Evolutionary conservation across 2,329 filamentous ascomycete genomes (phyloP).

Genomic region (Xylaria sp.): DNA sequence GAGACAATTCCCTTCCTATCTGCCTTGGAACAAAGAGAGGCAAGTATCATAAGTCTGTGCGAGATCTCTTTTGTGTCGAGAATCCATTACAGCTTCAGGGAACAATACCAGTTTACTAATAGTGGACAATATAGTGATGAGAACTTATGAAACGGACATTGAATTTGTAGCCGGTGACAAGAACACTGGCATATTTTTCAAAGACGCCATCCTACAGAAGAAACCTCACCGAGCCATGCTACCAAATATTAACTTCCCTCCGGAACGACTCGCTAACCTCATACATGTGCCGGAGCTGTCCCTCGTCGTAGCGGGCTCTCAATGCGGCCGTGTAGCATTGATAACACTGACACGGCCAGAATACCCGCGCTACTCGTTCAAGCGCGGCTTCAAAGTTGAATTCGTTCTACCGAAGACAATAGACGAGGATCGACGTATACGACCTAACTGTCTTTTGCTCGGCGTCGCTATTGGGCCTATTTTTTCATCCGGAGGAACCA

Average conservation of each 20-base stretch:
- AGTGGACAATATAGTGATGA: constrained; percentile 53
- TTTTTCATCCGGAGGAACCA: constrained; percentile 53
- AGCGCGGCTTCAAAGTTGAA: constrained; percentile 65
- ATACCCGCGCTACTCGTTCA: constrained; percentile 45
- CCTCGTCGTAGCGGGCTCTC: constrained; percentile 74
- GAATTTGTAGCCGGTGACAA: constrained; percentile 55
- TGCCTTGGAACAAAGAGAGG: background rate
- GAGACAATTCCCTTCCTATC: background rate
- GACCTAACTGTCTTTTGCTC: constrained; percentile 65
- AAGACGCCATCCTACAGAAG: constrained; percentile 45
- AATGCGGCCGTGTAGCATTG: constrained; percentile 73
- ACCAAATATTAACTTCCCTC: constrained; percentile 21
- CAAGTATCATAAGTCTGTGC: background rate
- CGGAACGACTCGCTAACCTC: constrained; percentile 70
- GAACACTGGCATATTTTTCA: constrained; percentile 50
- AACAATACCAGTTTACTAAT: constrained; percentile 41
- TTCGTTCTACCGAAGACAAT: constrained; percentile 59
- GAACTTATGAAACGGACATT: constrained; percentile 61
- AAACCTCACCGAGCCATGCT: constrained; percentile 45
- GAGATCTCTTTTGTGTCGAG: background rate
- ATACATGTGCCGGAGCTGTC: constrained; percentile 74
- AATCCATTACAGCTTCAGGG: constrained; percentile 5
- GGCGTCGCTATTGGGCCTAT: constrained; percentile 76
- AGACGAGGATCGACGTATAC: constrained; percentile 58
- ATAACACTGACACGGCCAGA: constrained; percentile 66